Percentiles rank a stretch among this genome's conserved stretches.
Conservation (phyloP, 768 basidiomycete genomes). For the Podaxis pistillaris region DNA sequence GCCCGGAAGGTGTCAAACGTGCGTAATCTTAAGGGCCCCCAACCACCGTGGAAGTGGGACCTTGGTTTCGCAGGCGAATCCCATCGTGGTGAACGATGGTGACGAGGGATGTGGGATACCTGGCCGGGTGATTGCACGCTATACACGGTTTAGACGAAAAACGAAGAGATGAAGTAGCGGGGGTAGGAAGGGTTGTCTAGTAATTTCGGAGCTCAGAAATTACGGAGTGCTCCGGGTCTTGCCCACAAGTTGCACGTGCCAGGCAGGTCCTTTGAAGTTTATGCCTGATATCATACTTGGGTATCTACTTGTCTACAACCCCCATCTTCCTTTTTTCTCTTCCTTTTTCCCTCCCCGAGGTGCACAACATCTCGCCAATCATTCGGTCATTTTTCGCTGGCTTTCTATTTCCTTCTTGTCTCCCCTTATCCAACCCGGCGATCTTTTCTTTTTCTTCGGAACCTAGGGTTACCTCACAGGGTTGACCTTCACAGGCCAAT, state of each 20-base stretch:
- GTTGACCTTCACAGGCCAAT: neutral
- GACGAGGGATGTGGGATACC: neutral
- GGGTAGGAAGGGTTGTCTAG: neutral
- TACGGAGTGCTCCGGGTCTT: conserved; percentile 13
- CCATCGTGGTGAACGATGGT: neutral
- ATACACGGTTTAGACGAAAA: neutral
- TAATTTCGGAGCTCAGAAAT: neutral
- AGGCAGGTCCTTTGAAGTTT: conserved; percentile 1
- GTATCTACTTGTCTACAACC: conserved; percentile 4
- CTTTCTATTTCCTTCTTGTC: neutral
- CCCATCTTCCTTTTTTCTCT: neutral
- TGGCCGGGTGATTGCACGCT: neutral
- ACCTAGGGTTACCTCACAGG: neutral
- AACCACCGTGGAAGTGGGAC: neutral
- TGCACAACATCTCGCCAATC: neutral
- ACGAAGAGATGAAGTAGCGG: neutral
- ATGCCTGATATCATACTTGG: conserved; percentile 12
- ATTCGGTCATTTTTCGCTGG: neutral
- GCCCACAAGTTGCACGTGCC: conserved; percentile 9
- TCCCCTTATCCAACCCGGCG: neutral
- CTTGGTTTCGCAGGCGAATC: neutral
- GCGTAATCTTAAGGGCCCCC: neutral
- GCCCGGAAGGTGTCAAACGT: conserved; percentile 8
- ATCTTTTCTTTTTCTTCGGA: neutral
- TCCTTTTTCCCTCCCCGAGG: neutral